These are phyloP conservation scores for Quercus phellos DNA, from an alignment of 331 rosid genomes.

Conservation along the genomic window DNA sequence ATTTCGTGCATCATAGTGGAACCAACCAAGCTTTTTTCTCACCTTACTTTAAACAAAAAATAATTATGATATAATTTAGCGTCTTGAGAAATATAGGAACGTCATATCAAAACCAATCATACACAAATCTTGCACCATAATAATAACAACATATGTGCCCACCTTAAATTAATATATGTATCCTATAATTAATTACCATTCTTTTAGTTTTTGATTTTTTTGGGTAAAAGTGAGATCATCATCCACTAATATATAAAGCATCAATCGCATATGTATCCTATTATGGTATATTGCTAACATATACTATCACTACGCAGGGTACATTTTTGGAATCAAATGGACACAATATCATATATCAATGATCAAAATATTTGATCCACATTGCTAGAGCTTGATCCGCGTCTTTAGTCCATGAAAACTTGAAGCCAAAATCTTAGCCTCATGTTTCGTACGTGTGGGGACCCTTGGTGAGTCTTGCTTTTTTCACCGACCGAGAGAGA, in stretches of 20 bases:
- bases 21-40: not conserved
- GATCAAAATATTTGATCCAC: constrained; percentile 10
- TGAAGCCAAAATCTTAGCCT: constrained; percentile 4
- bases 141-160: too few species aligned
- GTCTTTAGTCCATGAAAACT: not conserved
- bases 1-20: not conserved
- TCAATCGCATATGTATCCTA: too few species aligned
- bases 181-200: too few species aligned
- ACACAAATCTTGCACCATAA: not conserved
- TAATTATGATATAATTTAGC: not conserved
- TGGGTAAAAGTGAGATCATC: too few species aligned
- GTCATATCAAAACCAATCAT: not conserved
- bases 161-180: not conserved
- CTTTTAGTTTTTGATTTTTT: too few species aligned
- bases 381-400: not conserved
- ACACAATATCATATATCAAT: not conserved
- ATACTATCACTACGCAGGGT: too few species aligned
- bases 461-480: not conserved
- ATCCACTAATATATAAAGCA: too few species aligned
- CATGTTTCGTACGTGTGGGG: not conserved
- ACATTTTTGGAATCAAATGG: not conserved
- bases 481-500: not conserved
- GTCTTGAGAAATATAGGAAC: not conserved
- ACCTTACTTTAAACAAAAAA: not conserved
- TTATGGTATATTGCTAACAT: too few species aligned